Evolutionary conservation across 163 green algal genomes (phyloP), one percentile per base, ranked within the genome.

Genomic region (Smithsoniella earleae): DNA sequence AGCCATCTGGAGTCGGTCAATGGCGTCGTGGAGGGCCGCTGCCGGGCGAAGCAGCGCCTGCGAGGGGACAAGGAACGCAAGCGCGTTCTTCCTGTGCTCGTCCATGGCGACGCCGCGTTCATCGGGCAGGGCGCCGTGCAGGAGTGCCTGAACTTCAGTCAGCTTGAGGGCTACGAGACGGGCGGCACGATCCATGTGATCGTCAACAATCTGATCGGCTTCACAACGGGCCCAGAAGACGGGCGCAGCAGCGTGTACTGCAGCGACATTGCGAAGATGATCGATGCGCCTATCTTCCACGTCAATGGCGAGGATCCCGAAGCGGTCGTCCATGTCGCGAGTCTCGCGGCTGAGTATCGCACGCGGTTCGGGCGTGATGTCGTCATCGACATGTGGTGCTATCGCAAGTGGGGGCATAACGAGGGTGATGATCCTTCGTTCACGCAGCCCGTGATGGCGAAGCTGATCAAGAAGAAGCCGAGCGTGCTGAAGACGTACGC

Each of bases 391-490:
- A 73, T 93, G 3, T 79, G 90, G 3, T 82, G 87, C 72, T 88
- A 88, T 44, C 75, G 86, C 36, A 86, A 88, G 76, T 84, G 89
- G 76, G 95, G 94, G 2, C 94, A 98, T 86, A 99, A 99, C 77
- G 94, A 99, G 83, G 97, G 98, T 73, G 94, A 99, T 72, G 93
- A 99, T 84, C 94, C 94, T 36, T 95, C 91, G 81, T 98, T 98
- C 83, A 99, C 94, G 33, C 94, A 98, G 87, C 93, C 93, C 4
- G 73, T 92, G 49, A 97, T 98, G 91, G 98, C 98, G 85, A 83
- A 91, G 82, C 81, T 83, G 22, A 82, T 92, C 30, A 55, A 79
- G 1, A 5, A 82, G 44, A 86, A 97, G 76, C 82, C 83, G 69
- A 89, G 89, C 76, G 69, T 82, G 25, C 80, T 90, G 36, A 66